phyloP scores from a whole-genome alignment of 495 filamentous ascomycete genomes.

The Daldinia vernicosa region DNA sequence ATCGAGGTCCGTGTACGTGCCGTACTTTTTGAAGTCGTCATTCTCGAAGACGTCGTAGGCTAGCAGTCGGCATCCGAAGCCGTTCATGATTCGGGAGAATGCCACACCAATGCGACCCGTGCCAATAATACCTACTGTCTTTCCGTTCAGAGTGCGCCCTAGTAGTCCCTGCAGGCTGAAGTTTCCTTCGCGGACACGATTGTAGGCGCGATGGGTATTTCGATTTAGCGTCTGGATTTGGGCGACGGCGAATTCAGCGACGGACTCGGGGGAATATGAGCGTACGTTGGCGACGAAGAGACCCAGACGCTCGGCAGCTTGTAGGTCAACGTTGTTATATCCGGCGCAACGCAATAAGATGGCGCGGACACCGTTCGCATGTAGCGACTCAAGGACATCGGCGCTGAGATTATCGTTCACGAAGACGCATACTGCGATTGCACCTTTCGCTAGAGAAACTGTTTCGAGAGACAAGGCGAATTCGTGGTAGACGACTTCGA shows the following conservation, averaged over 20 bases:
- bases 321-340: conserved; percentile 74
- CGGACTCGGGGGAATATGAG: conserved; percentile 74
- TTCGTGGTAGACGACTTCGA: conserved; percentile 62
- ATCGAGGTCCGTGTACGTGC: conserved; percentile 64
- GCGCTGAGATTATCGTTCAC: conserved; percentile 70
- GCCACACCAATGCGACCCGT: conserved; percentile 64
- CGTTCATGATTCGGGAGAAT: conserved; percentile 62
- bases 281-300: conserved; percentile 74
- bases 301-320: conserved; percentile 61
- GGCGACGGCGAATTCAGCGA: conserved; percentile 75
- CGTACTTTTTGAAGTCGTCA: conserved; percentile 59
- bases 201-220: conserved; percentile 75
- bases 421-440: conserved; percentile 73
- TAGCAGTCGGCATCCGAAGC: conserved; percentile 69
- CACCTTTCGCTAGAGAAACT: conserved; percentile 60
- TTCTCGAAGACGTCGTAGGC: conserved; percentile 65
- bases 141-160: conserved; percentile 66
- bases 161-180: conserved; percentile 73
- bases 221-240: conserved; percentile 75
- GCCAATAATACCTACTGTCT: conserved; percentile 67
- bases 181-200: conserved; percentile 76
- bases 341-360: conserved; percentile 75
- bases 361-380: conserved; percentile 59
- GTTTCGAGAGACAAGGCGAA: conserved; percentile 66
- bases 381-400: conserved; percentile 61